Conservation (phyloP, 768 basidiomycete species). For the Mrakia gelida region DNA sequence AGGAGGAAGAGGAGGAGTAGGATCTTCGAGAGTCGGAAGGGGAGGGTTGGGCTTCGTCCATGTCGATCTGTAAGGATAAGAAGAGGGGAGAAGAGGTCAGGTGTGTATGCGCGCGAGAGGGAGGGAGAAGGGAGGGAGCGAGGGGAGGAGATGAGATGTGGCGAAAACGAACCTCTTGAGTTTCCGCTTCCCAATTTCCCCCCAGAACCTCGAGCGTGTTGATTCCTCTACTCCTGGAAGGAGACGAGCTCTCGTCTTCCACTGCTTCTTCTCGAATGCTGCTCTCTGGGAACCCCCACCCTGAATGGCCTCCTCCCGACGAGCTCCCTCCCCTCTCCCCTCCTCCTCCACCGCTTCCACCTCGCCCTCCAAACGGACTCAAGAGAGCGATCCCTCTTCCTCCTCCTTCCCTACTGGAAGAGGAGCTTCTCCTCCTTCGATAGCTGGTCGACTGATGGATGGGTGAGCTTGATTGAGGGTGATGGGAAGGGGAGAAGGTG, state of each 20-base stretch:
- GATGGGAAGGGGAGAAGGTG: neutral
- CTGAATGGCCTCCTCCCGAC: neutral
- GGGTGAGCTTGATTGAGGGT: slow-evolving; percentile 1
- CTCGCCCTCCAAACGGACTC: neutral
- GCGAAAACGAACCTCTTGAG: neutral
- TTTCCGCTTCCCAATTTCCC: neutral
- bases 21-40: neutral
- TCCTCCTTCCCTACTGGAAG: neutral
- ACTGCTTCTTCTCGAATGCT: slow-evolving; percentile 5
- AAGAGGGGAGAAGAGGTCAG: neutral
- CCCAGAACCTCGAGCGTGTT: neutral
- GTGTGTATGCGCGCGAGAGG: neutral
- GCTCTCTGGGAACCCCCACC: neutral
- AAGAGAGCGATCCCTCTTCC: neutral
- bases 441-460: neutral
- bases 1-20: neutral
- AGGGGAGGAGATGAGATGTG: neutral
- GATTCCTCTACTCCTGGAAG: neutral
- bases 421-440: neutral
- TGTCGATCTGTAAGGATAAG: neutral
- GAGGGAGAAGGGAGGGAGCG: neutral
- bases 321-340: neutral
- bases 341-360: neutral
- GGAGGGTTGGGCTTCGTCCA: neutral
- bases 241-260: neutral